Percentiles rank a stretch among this genome's conserved stretches.
Conservation (phyloP, 352 stramenopile genomes). For the Globisporangium radiosum region DNA sequence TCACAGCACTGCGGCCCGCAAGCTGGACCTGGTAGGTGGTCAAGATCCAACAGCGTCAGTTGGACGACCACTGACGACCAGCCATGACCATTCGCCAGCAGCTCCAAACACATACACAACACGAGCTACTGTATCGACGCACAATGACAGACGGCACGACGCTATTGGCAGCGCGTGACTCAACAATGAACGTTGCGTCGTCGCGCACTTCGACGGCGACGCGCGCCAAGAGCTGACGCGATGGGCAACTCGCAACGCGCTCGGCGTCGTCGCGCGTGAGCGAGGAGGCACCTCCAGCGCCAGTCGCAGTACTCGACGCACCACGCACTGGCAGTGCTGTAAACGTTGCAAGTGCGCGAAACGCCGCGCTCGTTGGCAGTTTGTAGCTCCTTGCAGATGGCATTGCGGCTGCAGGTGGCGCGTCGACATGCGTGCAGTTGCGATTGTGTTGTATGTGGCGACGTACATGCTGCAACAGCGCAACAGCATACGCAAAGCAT, state of each 20-base stretch:
- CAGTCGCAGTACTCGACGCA: no score
- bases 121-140: background rate
- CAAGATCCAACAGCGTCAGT: background rate
- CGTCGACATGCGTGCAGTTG: no score
- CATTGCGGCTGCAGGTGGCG: no score
- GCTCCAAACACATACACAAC: background rate
- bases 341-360: conserved; percentile 39
- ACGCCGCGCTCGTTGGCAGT: conserved; percentile 39
- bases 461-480: conserved; percentile 25
- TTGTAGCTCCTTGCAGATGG: conserved; percentile 9
- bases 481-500: conserved; percentile 34
- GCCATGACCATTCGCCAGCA: background rate
- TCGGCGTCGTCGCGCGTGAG: conserved; percentile 21
- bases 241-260: conserved; percentile 32
- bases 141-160: background rate
- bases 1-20: background rate
- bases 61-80: background rate
- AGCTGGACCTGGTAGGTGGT: conserved; percentile 4
- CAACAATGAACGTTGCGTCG: conserved; percentile 17
- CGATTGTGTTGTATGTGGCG: no score
- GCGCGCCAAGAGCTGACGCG: conserved; percentile 28
- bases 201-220: conserved; percentile 29
- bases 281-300: no score
- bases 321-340: conserved; percentile 17
- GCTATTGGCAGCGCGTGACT: no score